These are phyloP conservation scores for Colletotrichum incanum DNA, from an alignment of 2,329 filamentous ascomycete genomes.

Conservation along the genomic window DNA sequence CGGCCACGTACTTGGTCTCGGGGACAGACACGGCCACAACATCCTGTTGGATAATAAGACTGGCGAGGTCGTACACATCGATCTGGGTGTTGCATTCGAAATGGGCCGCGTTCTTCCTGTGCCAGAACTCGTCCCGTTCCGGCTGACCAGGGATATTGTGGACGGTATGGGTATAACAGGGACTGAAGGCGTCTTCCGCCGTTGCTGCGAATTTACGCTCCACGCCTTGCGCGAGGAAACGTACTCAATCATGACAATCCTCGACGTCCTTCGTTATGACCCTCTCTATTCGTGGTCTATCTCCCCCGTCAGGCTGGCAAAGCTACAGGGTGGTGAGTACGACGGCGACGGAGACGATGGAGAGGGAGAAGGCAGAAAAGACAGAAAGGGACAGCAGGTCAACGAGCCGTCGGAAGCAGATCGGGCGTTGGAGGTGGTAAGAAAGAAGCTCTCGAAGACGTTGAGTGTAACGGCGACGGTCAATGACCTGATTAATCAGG, in stretches of 20 bases:
- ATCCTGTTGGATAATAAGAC: slow-evolving; percentile 92
- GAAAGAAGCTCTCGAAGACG: slow-evolving; percentile 95
- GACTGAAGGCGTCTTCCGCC: slow-evolving; percentile 94
- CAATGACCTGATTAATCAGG: slow-evolving; percentile 96
- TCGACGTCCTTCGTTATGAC: slow-evolving; percentile 98
- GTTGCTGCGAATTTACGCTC: slow-evolving; percentile 98
- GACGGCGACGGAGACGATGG: slow-evolving; percentile 56
- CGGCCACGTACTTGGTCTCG: slow-evolving; percentile 91
- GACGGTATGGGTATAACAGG: slow-evolving; percentile 97
- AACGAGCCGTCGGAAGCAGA: slow-evolving; percentile 85
- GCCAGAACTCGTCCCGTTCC: slow-evolving; percentile 95
- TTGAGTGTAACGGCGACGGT: slow-evolving; percentile 95
- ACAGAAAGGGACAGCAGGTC: slow-evolving; percentile 53
- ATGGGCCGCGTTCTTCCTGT: slow-evolving; percentile 95
- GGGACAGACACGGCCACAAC: slow-evolving; percentile 96
- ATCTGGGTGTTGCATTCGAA: slow-evolving; percentile 97
- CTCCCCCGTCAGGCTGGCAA: slow-evolving; percentile 77
- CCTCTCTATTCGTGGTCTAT: slow-evolving; percentile 97
- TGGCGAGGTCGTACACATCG: slow-evolving; percentile 96
- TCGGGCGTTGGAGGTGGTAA: slow-evolving; percentile 90
- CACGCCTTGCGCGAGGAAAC: slow-evolving; percentile 95
- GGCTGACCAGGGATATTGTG: slow-evolving; percentile 92
- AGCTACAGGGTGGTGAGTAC: slow-evolving; percentile 74
- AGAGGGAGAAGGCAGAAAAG: slow-evolving; percentile 59
- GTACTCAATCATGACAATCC: slow-evolving; percentile 97